Percentiles rank a stretch among this genome's conserved stretches.
phyloP scores from a whole-genome alignment of 495 filamentous ascomycete species.

The Penicillium longicatenatum region DNA sequence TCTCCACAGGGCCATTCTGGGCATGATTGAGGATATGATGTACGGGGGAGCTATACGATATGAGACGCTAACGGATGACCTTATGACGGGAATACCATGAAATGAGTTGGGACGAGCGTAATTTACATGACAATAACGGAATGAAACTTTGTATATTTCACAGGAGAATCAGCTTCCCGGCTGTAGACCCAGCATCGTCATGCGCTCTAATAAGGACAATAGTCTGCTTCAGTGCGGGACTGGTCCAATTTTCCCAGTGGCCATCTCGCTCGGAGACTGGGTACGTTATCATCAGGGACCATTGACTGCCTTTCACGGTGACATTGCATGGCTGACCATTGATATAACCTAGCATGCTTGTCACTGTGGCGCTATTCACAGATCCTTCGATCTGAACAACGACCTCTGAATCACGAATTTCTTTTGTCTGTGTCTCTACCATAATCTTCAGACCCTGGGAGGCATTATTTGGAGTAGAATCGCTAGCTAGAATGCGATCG shows the following conservation, averaged over 20 bases:
- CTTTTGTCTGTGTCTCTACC: slow-evolving; percentile 25
- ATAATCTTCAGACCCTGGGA: slow-evolving; percentile 13
- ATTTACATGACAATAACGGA: slow-evolving; percentile 1
- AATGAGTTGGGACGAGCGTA: neutral
- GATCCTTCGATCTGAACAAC: slow-evolving; percentile 23
- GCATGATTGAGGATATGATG: slow-evolving; percentile 39
- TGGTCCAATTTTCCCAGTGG: slow-evolving; percentile 33
- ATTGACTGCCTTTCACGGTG: slow-evolving; percentile 14
- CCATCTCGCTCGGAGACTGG: slow-evolving; percentile 29
- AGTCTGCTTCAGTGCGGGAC: slow-evolving; percentile 33
- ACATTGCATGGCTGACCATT: slow-evolving; percentile 31
- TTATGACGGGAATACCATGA: slow-evolving; percentile 13
- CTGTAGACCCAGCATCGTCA: slow-evolving; percentile 12
- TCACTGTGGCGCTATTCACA: slow-evolving; percentile 9
- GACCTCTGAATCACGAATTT: slow-evolving; percentile 22
- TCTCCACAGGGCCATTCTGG: slow-evolving; percentile 32
- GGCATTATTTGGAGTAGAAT: neutral
- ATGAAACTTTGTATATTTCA: neutral
- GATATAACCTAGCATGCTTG: slow-evolving; percentile 23
- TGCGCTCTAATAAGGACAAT: slow-evolving; percentile 29
- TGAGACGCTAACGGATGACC: slow-evolving; percentile 9
- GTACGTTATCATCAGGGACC: slow-evolving; percentile 26
- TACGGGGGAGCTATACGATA: slow-evolving; percentile 17
- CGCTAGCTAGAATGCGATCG: slow-evolving; percentile 19
- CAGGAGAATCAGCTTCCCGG: slow-evolving; percentile 32